These are phyloP conservation scores for Polyporus tsugae DNA, from an alignment of 1,284 basidiomycete genomes.

Conservation along the genomic window DNA sequence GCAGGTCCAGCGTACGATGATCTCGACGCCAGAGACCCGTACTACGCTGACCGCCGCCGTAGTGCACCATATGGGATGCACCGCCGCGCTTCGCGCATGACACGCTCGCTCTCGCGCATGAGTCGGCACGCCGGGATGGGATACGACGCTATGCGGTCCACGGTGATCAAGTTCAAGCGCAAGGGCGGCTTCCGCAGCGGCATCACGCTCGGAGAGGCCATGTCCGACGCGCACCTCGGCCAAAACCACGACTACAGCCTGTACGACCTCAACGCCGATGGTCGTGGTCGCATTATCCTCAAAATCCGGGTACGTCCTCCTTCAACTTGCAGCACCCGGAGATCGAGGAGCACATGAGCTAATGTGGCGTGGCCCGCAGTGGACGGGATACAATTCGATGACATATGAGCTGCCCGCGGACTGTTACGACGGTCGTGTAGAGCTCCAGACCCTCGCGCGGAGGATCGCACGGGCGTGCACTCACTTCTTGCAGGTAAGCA, in stretches of 20 bases:
- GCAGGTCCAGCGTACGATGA: slow-evolving; percentile 57
- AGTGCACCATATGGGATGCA: slow-evolving; percentile 7
- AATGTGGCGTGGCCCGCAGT: slow-evolving; percentile 50
- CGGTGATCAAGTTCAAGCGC: slow-evolving; percentile 75
- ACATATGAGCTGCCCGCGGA: slow-evolving; percentile 81
- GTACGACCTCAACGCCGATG: slow-evolving; percentile 70
- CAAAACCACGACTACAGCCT: slow-evolving; percentile 65
- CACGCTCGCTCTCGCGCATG: slow-evolving; percentile 48
- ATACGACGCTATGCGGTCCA: slow-evolving; percentile 53
- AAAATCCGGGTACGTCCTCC: slow-evolving; percentile 60
- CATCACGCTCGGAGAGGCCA: slow-evolving; percentile 74
- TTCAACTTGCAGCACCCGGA: not conserved
- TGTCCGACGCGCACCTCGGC: slow-evolving; percentile 66
- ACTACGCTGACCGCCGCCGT: slow-evolving; percentile 45
- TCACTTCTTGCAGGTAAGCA: slow-evolving; percentile 74
- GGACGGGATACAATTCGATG: slow-evolving; percentile 74
- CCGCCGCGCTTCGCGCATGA: slow-evolving; percentile 64
- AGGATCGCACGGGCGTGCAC: slow-evolving; percentile 74
- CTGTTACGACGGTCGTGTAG: slow-evolving; percentile 67
- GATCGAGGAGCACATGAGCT: slow-evolving; percentile 9
- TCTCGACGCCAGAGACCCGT: slow-evolving; percentile 41
- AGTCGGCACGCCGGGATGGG: slow-evolving; percentile 43
- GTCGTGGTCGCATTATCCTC: slow-evolving; percentile 64
- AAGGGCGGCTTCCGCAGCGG: slow-evolving; percentile 73
- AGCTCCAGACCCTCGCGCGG: slow-evolving; percentile 71